phyloP scores from a whole-genome alignment of 2,329 filamentous ascomycete species.

The Gaeumannomyces sp. region DNA sequence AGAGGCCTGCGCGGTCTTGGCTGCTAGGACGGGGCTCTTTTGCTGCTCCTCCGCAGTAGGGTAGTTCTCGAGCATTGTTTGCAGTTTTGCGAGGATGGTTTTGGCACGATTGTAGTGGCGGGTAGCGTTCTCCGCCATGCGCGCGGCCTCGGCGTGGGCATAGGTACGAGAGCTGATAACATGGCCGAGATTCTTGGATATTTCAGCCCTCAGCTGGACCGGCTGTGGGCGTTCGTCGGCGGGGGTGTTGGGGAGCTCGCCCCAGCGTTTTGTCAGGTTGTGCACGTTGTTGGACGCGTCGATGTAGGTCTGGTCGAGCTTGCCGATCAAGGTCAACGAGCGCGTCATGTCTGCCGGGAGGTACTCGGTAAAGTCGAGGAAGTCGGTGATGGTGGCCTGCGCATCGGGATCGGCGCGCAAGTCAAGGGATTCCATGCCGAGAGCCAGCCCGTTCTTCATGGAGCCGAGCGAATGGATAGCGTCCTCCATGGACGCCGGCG shows the following conservation, averaged over 20 bases:
- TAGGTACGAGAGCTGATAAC: conserved; percentile 51
- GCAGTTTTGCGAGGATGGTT: conserved; percentile 51
- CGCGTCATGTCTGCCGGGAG: conserved; percentile 61
- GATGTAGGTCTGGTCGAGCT: conserved; percentile 55
- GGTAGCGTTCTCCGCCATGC: conserved; percentile 58
- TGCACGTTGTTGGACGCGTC: conserved; percentile 49
- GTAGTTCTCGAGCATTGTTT: conserved; percentile 55
- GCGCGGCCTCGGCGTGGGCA: conserved; percentile 54
- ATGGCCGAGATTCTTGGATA: conserved; percentile 50
- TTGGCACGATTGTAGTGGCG: conserved; percentile 57
- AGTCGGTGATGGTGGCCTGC: conserved; percentile 63
- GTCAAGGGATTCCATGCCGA: conserved; percentile 37
- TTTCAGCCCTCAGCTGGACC: conserved; percentile 49
- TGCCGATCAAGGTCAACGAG: conserved; percentile 58
- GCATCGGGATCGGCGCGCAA: conserved; percentile 58
- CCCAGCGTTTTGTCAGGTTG: conserved; percentile 51
- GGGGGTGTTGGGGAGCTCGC: conserved; percentile 43
- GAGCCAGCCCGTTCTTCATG: conserved; percentile 33
- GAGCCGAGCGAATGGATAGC: conserved; percentile 25
- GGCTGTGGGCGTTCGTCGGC: conserved; percentile 41
- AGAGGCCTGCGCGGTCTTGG: conserved; percentile 12
- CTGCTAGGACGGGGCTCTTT: conserved; percentile 30
- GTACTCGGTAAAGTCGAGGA: conserved; percentile 65
- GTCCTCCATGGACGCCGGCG: conserved; percentile 23
- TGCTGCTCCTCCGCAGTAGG: conserved; percentile 44